Percentiles rank a stretch among this genome's conserved stretches.
phyloP scores from a whole-genome alignment of 2,329 filamentous ascomycete genomes.

The Phaeosphaeriaceae sp. region DNA sequence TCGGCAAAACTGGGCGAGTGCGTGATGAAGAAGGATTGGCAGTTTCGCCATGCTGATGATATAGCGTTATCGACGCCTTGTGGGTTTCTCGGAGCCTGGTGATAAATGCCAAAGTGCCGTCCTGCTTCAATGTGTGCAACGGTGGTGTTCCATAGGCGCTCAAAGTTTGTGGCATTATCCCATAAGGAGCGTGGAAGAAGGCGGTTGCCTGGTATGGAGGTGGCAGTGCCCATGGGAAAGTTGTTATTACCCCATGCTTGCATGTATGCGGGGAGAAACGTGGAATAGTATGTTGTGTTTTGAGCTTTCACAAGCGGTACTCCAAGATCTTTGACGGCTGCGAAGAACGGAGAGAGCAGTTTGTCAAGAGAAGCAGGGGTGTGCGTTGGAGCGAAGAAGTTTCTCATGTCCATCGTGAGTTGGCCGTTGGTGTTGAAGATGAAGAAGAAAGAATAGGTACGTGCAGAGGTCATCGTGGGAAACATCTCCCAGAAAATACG shows the following conservation, averaged over 20 bases:
- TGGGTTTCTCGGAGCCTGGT: constrained; percentile 27
- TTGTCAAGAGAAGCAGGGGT: constrained; percentile 12
- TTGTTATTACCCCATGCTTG: constrained; percentile 24
- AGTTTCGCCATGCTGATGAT: constrained; percentile 30
- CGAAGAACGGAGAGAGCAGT: constrained; percentile 17
- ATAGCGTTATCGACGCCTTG: constrained; percentile 32
- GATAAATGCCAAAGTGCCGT: constrained; percentile 23
- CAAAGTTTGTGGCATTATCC: constrained; percentile 19
- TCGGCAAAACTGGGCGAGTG: constrained; percentile 13
- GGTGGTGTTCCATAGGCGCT: constrained; percentile 18
- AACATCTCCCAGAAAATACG: constrained; percentile 7
- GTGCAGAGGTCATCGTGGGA: constrained; percentile 6
- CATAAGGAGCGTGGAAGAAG: constrained; percentile 27
- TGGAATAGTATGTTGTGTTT: constrained; percentile 12
- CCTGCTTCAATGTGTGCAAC: constrained; percentile 23
- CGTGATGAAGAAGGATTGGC: constrained; percentile 33
- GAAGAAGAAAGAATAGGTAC: constrained; percentile 12
- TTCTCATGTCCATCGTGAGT: constrained; percentile 8
- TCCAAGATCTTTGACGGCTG: constrained; percentile 11
- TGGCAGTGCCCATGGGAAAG: constrained; percentile 11
- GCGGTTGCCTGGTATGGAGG: constrained; percentile 19
- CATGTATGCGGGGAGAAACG: constrained; percentile 22
- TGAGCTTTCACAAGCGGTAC: constrained; percentile 18
- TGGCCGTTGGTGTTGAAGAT: constrained; percentile 4
- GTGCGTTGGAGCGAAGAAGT: constrained; percentile 17